A percentile compares a stretch with the other conserved stretches of the same genome.
Evolutionary conservation across 179 eudicot species (phyloP).

Genomic region (Amaranthus tricolor): DNA sequence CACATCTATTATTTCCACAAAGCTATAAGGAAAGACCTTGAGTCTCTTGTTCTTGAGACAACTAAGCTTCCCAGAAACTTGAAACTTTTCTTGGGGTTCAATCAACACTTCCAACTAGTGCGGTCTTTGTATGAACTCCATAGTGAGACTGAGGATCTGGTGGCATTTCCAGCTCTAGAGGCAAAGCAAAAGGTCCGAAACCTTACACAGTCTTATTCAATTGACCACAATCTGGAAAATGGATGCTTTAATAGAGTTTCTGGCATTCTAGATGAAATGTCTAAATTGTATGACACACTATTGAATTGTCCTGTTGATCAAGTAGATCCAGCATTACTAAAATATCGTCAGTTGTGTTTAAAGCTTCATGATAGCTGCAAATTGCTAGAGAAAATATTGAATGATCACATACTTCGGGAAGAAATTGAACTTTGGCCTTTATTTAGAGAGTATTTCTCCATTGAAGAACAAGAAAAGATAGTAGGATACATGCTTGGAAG

Average conservation of each 20-base stretch:
- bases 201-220: conserved; percentile 64
- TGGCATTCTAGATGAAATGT: conserved; percentile 49
- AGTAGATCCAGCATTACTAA: conserved; percentile 27
- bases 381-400: conserved; percentile 58
- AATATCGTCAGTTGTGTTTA: conserved; percentile 48
- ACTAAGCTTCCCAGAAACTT: conserved; percentile 48
- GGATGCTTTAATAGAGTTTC: conserved; percentile 62
- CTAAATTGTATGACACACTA: conserved; percentile 34
- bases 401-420: conserved; percentile 74
- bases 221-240: conserved; percentile 76
- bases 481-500: conserved; percentile 85
- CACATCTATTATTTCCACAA: conserved; percentile 77
- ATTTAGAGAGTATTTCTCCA: conserved; percentile 62
- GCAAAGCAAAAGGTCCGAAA: conserved; percentile 62
- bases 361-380: conserved; percentile 65
- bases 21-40: conserved; percentile 80
- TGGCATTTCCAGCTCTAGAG: conserved; percentile 92
- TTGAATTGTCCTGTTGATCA: conserved; percentile 21
- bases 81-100: conserved; percentile 50
- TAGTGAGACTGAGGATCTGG: conserved; percentile 79
- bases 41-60: conserved; percentile 56
- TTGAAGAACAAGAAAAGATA: conserved; percentile 83
- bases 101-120: conserved; percentile 47
- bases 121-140: conserved; percentile 61
- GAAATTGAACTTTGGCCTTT: conserved; percentile 85